Percentiles rank a stretch among this genome's conserved stretches.
Conservation (phyloP, 352 stramenopile genomes). For the Detonula confervacea region DNA sequence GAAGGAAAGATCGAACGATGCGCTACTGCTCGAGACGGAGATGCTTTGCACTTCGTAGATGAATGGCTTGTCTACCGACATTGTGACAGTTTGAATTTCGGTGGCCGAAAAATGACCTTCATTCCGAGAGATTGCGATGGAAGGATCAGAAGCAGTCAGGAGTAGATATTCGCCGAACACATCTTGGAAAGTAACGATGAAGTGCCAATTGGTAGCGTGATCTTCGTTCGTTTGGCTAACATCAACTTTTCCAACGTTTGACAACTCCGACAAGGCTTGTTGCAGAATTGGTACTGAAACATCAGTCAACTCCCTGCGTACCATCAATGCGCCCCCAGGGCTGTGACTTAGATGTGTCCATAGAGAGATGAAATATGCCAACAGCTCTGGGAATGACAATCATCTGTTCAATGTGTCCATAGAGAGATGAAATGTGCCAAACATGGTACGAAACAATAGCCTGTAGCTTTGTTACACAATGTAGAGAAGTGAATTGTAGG, state of each 20-base stretch:
- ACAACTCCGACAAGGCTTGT: slow-evolving; percentile 87
- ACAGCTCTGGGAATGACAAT: slow-evolving; percentile 84
- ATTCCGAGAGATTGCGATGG: slow-evolving; percentile 43
- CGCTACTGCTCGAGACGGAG: slow-evolving; percentile 81
- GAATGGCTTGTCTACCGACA: slow-evolving; percentile 90
- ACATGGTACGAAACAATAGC: too few species aligned
- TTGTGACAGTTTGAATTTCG: slow-evolving; percentile 94
- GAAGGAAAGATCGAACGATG: slow-evolving; percentile 62
- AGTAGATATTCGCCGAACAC: slow-evolving; percentile 88
- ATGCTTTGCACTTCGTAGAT: slow-evolving; percentile 90
- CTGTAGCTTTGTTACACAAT: too few species aligned
- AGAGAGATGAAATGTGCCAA: slow-evolving; percentile 84
- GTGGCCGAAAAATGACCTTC: slow-evolving; percentile 84
- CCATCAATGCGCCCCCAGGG: slow-evolving; percentile 46
- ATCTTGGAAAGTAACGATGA: slow-evolving; percentile 88
- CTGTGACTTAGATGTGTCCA: slow-evolving; percentile 85
- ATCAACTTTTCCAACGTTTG: slow-evolving; percentile 88
- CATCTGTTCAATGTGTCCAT: slow-evolving; percentile 91
- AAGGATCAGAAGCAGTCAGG: slow-evolving; percentile 76
- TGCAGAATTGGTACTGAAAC: slow-evolving; percentile 86
- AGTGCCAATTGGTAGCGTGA: slow-evolving; percentile 53
- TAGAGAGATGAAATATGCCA: slow-evolving; percentile 84
- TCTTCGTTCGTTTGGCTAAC: slow-evolving; percentile 73
- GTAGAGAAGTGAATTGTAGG: slow-evolving; percentile 91
- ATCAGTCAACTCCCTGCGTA: slow-evolving; percentile 24